Base-by-base conservation (phyloP, 2,329 filamentous ascomycete species). In the Alternaria longipes region DNA sequence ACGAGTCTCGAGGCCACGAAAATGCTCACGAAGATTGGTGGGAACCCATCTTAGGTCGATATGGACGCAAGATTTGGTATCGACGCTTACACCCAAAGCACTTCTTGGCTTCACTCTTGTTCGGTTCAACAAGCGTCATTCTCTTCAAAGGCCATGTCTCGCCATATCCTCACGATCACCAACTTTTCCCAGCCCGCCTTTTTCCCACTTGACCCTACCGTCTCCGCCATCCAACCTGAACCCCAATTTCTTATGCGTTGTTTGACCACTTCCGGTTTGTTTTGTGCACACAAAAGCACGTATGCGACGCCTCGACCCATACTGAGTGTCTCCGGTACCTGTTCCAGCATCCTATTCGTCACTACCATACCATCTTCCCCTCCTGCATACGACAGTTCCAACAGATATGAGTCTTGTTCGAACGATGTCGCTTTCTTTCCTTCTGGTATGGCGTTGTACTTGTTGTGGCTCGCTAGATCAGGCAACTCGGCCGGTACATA, bases 181-280 rank as follows among this genome's bases (percentile, higher is more conserved):
- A 99, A 83, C 81, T 91, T 96, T 82, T 99, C 95, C 94, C 94
- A 97, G 0, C 95, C 95, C 30, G 91, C 94, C 78, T 91, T 88
- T 83, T 90, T 93, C 50, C 94, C 94, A 78, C 93, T 97, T 55
- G 85, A 86, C 7, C 91, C 90, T 5, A 97, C 93, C 18, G 87
- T 92, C 76, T 93, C 89, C 9, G 87, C 92, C 63, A 79, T 84
- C 95, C 94, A 98, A 24, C 76, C 82, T 14, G 64, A 58, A n/a
- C 81, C 82, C 87, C 91, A 87, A 3, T 66, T 72, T 41, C 81
- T 80, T 62, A 95, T 86, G 50, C 84, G 80, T 61, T 82, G 76
- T 78, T 90, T 92, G 51, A 96, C 91, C 54, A 87, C 81, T 26
- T 90, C 88, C 0, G 95, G 95, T 77, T 87, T 90, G 78, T 99